phyloP scores from a whole-genome alignment of 2,329 filamentous ascomycete genomes.

The Fusarium devonianum region DNA sequence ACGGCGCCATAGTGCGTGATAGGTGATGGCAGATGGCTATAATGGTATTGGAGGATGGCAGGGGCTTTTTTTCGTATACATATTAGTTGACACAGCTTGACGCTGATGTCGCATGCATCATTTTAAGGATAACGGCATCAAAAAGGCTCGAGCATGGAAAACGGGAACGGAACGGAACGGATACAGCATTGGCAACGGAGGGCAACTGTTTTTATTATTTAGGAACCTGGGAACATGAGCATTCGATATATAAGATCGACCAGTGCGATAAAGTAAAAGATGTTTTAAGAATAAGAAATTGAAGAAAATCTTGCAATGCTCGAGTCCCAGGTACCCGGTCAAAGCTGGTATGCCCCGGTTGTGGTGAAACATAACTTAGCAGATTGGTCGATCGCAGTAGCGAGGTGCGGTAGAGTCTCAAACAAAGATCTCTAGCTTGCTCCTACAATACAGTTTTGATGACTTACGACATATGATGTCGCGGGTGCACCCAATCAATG shows the following conservation, averaged over 20 bases:
- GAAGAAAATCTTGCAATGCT: conserved; percentile 21
- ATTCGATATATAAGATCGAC: conserved; percentile 14
- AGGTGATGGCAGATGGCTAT: conserved; percentile 18
- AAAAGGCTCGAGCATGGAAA: conserved; percentile 36
- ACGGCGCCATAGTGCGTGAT: conserved; percentile 18
- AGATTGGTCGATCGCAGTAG: no score
- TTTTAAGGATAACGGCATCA: conserved; percentile 41
- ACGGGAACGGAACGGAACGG: conserved; percentile 32
- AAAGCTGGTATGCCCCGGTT: no score
- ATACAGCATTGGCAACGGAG: conserved; percentile 29
- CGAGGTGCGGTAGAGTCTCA: no score
- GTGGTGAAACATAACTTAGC: no score
- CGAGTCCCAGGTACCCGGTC: background rate
- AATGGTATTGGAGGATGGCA: conserved; percentile 19
- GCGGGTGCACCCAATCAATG: no score
- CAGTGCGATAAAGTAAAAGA: conserved; percentile 8
- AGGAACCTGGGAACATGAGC: background rate
- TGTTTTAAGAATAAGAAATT: no score
- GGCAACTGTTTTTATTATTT: conserved; percentile 13
- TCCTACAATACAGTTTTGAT: no score
- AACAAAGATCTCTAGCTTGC: no score
- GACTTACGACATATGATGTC: no score
- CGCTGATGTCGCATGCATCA: conserved; percentile 36
- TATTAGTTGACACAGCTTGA: conserved; percentile 37
- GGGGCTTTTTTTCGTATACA: conserved; percentile 37